Percentiles rank a stretch among this genome's conserved stretches.
These are phyloP conservation scores for Kodamaea sagamina DNA, from an alignment of 805 yeast genomes.

Conservation along the genomic window DNA sequence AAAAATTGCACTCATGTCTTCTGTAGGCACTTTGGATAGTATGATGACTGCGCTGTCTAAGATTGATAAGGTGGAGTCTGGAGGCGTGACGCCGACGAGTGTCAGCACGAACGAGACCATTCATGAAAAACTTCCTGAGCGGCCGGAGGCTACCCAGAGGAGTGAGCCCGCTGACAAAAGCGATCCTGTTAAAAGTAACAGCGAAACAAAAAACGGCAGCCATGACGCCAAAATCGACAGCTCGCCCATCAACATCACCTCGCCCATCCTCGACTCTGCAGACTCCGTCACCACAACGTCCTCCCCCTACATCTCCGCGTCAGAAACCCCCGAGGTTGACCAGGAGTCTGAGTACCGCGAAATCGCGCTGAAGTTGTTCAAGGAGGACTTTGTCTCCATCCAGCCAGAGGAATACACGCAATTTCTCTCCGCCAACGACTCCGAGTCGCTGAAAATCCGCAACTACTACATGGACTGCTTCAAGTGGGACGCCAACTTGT, in stretches of 20 bases:
- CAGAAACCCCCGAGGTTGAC: slow-evolving; percentile 5
- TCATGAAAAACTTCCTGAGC: background rate
- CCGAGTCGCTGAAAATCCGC: slow-evolving; percentile 43
- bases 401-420: slow-evolving; percentile 48
- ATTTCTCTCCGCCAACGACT: slow-evolving; percentile 39
- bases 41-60: slow-evolving; percentile 16
- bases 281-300: slow-evolving; percentile 6
- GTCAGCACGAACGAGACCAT: background rate
- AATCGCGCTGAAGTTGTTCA: slow-evolving; percentile 38
- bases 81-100: background rate
- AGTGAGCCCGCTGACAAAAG: too few relatives aligned
- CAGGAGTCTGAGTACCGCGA: slow-evolving; percentile 27
- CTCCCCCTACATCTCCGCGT: slow-evolving; percentile 8
- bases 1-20: slow-evolving; percentile 13
- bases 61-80: background rate
- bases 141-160: background rate
- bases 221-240: too few relatives aligned
- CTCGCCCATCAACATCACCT: background rate
- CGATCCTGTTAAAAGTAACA: too few relatives aligned
- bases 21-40: slow-evolving; percentile 16
- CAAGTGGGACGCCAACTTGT: slow-evolving; percentile 50
- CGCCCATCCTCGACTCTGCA: slow-evolving; percentile 6
- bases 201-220: too few relatives aligned
- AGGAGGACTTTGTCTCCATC: slow-evolving; percentile 45
- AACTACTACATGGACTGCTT: slow-evolving; percentile 49